A percentile compares a stretch with the other conserved stretches of the same genome.
Conservation (phyloP, 805 yeast species). For the Sugiyamaella qingdaonensis region DNA sequence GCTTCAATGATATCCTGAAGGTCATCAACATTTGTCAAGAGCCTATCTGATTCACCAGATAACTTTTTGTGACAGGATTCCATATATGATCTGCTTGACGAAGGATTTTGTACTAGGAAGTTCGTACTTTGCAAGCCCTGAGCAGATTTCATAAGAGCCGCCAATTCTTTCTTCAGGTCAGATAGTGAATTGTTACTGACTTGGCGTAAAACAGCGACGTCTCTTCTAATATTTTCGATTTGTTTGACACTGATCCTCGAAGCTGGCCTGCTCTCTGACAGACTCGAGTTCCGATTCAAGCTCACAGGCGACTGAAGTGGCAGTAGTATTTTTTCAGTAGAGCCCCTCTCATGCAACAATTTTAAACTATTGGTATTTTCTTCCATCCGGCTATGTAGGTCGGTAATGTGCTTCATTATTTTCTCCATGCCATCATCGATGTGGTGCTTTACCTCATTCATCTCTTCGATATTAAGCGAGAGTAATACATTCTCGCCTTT, state of each 20-base stretch:
- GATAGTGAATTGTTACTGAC: slow-evolving; percentile 18
- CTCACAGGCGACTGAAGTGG: background rate
- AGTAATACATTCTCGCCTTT: slow-evolving; percentile 53
- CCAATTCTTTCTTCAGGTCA: slow-evolving; percentile 16
- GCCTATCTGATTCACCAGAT: slow-evolving; percentile 68
- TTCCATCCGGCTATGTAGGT: slow-evolving; percentile 25
- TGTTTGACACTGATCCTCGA: slow-evolving; percentile 7
- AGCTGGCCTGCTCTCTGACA: background rate
- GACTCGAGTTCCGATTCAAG: background rate
- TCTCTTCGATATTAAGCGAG: slow-evolving; percentile 49
- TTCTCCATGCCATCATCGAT: slow-evolving; percentile 28
- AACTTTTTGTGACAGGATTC: slow-evolving; percentile 67
- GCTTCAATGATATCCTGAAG: slow-evolving; percentile 89
- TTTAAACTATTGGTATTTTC: slow-evolving; percentile 23
- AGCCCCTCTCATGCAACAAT: slow-evolving; percentile 16
- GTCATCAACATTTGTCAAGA: slow-evolving; percentile 81
- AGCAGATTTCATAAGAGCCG: slow-evolving; percentile 13
- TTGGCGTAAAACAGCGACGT: slow-evolving; percentile 25
- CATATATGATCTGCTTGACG: slow-evolving; percentile 52
- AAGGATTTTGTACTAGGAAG: slow-evolving; percentile 12
- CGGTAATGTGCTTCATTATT: slow-evolving; percentile 22
- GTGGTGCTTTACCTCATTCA: slow-evolving; percentile 31
- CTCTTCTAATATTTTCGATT: slow-evolving; percentile 20
- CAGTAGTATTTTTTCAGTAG: background rate
- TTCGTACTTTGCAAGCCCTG: slow-evolving; percentile 14